Evolutionary conservation across 768 basidiomycete species (phyloP), one percentile per base, ranked within the genome.

Genomic region (Termitomyces titanicus): DNA sequence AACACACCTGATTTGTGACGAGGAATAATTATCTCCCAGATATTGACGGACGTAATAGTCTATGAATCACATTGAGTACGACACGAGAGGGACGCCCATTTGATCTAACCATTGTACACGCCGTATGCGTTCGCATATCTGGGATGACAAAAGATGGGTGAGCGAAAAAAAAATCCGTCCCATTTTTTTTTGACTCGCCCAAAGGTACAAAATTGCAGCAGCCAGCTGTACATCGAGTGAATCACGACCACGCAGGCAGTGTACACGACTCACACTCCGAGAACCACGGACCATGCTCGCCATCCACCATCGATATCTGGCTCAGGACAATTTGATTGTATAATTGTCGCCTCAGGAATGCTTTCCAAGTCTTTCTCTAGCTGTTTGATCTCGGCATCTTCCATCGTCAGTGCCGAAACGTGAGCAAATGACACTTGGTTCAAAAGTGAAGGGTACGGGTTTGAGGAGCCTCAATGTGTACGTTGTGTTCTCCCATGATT

Each of bases 291-390:
- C 79, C 77, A 79, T 5, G 73, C 77, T 47, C 69, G 63, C 59
- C 61, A 62, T 8, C 77, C 77, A n/a, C 76, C 75, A 34, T 78
- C 76, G 18, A n/a, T n/a, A n/a, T n/a, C n/a, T n/a, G n/a, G n/a
- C n/a, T n/a, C n/a, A n/a, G 74, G 69, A 60, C 63, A 62, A 56
- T 59, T 62, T 3, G 20, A n/a, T n/a, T 27, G 51, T 37, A 37
- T 3, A 25, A n/a, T 8, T 7, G 7, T 18, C 24, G 12, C 24
- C n/a, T 38, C 48, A 49, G 17, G 5, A 37, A 25, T 27, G 17
- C 24, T 37, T 48, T 48, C 34, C n/a, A 12, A 25, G 6, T 17
- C 34, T 37, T 47, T 35, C 35, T 34, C 47, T 11, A 9, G 24
- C n/a, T 27, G 15, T 27, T 38, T 27, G 11, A 5, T 17, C 24